A percentile compares a stretch with the other conserved stretches of the same genome.
These are phyloP conservation scores for Rhizoctonia solani DNA, from an alignment of 1,284 basidiomycete genomes.

Conservation along the genomic window DNA sequence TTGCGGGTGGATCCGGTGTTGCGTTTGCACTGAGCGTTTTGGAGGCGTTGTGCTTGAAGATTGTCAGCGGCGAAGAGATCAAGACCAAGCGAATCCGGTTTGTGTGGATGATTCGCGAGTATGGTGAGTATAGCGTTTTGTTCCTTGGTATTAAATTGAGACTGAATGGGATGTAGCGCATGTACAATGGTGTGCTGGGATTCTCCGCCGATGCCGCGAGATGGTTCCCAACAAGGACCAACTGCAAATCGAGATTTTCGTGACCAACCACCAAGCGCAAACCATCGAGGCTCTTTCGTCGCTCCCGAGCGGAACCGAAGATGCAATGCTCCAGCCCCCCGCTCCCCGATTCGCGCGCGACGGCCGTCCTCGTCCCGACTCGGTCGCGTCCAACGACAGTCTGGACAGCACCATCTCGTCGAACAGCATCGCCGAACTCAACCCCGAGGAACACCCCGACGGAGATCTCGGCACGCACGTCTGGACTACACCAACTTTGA, in stretches of 20 bases:
- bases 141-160: conserved; percentile 8
- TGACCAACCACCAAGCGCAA: conserved; percentile 59
- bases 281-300: conserved; percentile 38
- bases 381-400: conserved; percentile 47
- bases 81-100: conserved; percentile 69
- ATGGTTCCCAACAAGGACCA: conserved; percentile 59
- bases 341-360: conserved; percentile 49
- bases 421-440: conserved; percentile 53
- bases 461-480: conserved; percentile 49
- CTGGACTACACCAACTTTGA: conserved; percentile 82
- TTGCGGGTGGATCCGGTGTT: conserved; percentile 81
- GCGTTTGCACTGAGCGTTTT: conserved; percentile 75
- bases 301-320: conserved; percentile 35
- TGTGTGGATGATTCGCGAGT: conserved; percentile 84
- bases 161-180: conserved; percentile 58
- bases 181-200: conserved; percentile 78
- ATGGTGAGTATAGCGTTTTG: conserved; percentile 54
- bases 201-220: conserved; percentile 67
- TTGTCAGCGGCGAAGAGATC: conserved; percentile 60
- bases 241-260: conserved; percentile 79
- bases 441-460: conserved; percentile 23
- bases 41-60: conserved; percentile 68
- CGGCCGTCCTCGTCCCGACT: conserved; percentile 37
- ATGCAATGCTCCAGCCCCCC: conserved; percentile 51
- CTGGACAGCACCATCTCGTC: conserved; percentile 39